Percentiles rank a stretch among this genome's conserved stretches.
These are phyloP conservation scores for Hygrophoropsis aurantiaca DNA, from an alignment of 768 basidiomycete genomes.

Conservation along the genomic window DNA sequence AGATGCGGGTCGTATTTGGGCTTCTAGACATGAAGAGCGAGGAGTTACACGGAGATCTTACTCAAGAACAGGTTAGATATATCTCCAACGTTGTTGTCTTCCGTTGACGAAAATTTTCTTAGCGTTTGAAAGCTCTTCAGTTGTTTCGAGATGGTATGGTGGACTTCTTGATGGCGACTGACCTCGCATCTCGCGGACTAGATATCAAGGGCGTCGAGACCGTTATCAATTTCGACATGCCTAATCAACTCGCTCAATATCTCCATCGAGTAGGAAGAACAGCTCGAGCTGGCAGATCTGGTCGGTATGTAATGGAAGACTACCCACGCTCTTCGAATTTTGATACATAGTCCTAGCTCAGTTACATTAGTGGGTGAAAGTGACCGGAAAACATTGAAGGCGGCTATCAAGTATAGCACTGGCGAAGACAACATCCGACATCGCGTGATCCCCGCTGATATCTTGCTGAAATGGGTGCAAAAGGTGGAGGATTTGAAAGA, in stretches of 20 bases:
- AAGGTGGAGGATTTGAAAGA: constrained; percentile 69
- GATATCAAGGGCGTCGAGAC: constrained; percentile 98
- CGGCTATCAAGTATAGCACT: constrained; percentile 85
- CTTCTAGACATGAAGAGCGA: constrained; percentile 86
- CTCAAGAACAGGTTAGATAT: constrained; percentile 83
- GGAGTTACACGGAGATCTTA: constrained; percentile 93
- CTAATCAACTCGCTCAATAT: constrained; percentile 87
- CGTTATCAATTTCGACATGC: constrained; percentile 99
- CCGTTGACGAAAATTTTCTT: constrained; percentile 6
- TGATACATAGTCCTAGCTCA: constrained; percentile 51
- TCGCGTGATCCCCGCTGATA: constrained; percentile 79
- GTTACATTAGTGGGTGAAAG: constrained; percentile 94
- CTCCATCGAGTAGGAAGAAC: constrained; percentile 97
- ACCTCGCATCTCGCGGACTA: constrained; percentile 91
- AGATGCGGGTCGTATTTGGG: constrained; percentile 92
- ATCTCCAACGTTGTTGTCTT: constrained; percentile 2
- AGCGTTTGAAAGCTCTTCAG: constrained; percentile 87
- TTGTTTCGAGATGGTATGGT: constrained; percentile 83
- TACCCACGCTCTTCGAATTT: not conserved
- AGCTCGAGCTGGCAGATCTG: constrained; percentile 90
- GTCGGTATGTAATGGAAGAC: constrained; percentile 59
- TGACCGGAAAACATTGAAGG: constrained; percentile 95
- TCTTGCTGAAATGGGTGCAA: constrained; percentile 66
- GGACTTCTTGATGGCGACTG: constrained; percentile 96
- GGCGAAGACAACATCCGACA: constrained; percentile 83